Evolutionary conservation across 1,284 basidiomycete genomes (phyloP).

Genomic region (Tremellales sp.): DNA sequence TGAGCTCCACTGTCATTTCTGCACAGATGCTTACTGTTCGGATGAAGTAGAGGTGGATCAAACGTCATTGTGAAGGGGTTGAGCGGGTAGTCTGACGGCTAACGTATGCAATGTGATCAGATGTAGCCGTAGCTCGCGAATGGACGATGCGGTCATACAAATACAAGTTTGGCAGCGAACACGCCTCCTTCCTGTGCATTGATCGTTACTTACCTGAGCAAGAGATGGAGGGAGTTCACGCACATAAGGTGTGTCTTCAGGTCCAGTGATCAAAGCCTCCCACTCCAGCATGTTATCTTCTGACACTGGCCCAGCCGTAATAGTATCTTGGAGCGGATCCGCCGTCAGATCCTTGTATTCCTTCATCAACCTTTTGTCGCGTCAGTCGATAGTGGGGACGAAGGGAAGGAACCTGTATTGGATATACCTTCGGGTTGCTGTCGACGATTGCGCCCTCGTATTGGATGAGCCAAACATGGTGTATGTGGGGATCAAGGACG

Average conservation of each 20-base stretch:
- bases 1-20: slow-evolving; percentile 44
- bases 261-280: slow-evolving; percentile 95
- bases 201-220: slow-evolving; percentile 4
- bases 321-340: slow-evolving; percentile 62
- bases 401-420: neutral
- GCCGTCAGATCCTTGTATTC: slow-evolving; percentile 85
- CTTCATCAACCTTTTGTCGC: slow-evolving; percentile 68
- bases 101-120: slow-evolving; percentile 10
- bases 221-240: slow-evolving; percentile 33
- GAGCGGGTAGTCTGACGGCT: slow-evolving; percentile 89
- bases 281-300: slow-evolving; percentile 97
- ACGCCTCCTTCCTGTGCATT: slow-evolving; percentile 81
- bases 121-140: neutral
- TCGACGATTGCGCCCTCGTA: slow-evolving; percentile 43
- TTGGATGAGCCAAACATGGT: slow-evolving; percentile 38
- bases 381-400: slow-evolving; percentile 5
- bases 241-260: slow-evolving; percentile 95
- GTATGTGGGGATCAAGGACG: neutral
- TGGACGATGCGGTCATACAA: slow-evolving; percentile 60
- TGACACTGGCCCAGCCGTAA: slow-evolving; percentile 81
- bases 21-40: slow-evolving; percentile 70
- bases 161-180: slow-evolving; percentile 86
- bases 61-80: slow-evolving; percentile 99
- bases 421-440: slow-evolving; percentile 41
- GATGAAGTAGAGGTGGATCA: slow-evolving; percentile 94